Evolutionary conservation across 1,284 basidiomycete species (phyloP).

Genomic region (Erythrobasidium hasegawianum): DNA sequence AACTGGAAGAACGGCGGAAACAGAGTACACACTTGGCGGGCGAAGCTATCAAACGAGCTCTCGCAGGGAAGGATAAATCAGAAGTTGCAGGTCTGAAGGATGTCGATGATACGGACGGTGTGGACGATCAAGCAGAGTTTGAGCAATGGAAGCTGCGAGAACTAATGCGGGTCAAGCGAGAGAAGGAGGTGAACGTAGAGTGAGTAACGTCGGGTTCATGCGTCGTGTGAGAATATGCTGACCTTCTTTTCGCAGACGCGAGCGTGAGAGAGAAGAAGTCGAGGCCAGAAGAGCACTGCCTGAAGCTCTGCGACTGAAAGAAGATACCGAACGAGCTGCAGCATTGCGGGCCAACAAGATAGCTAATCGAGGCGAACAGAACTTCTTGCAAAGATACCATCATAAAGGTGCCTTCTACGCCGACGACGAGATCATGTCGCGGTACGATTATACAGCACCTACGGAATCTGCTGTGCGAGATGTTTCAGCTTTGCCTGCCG

Average conservation of each 20-base stretch:
- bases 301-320: constrained; percentile 81
- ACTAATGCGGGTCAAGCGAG: constrained; percentile 80
- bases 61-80: constrained; percentile 80
- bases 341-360: constrained; percentile 75
- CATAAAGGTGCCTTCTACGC: constrained; percentile 96
- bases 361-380: constrained; percentile 67
- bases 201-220: no score
- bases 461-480: constrained; percentile 76
- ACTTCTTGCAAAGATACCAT: constrained; percentile 97
- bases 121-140: constrained; percentile 87
- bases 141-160: constrained; percentile 94
- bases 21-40: constrained; percentile 79
- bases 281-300: constrained; percentile 85
- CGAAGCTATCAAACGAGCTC: constrained; percentile 74
- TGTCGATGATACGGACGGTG: constrained; percentile 89
- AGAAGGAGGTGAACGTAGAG: constrained; percentile 66
- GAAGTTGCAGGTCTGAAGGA: constrained; percentile 58
- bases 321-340: constrained; percentile 81
- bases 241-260: constrained; percentile 57
- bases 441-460: constrained; percentile 81
- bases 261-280: constrained; percentile 81
- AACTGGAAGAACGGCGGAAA: constrained; percentile 68
- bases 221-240: no score
- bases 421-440: constrained; percentile 79
- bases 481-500: constrained; percentile 77